Conservation (phyloP, 2,329 filamentous ascomycete genomes). For the Neonectria coccinea region DNA sequence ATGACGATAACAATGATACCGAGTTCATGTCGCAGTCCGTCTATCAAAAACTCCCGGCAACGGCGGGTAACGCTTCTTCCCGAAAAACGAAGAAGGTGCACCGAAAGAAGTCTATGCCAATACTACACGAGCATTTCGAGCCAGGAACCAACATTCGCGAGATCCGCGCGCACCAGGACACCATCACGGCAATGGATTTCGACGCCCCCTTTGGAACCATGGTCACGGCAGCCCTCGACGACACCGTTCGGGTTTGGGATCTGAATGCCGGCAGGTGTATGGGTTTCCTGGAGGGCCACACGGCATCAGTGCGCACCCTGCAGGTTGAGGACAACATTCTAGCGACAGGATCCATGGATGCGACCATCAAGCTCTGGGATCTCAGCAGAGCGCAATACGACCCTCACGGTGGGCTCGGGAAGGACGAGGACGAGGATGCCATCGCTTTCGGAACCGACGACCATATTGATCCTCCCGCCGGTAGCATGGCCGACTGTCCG, state of each 20-base stretch:
- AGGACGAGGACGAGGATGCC: conserved; percentile 72
- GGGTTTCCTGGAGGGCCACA: conserved; percentile 90
- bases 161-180: conserved; percentile 87
- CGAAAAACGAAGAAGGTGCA: conserved; percentile 65
- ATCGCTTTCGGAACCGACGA: conserved; percentile 80
- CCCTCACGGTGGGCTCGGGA: conserved; percentile 72
- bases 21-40: conserved; percentile 98
- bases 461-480: conserved; percentile 76
- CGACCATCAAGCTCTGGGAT: conserved; percentile 95
- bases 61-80: conserved; percentile 61
- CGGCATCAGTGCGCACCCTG: conserved; percentile 90
- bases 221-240: conserved; percentile 91
- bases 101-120: conserved; percentile 87
- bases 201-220: conserved; percentile 97
- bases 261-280: conserved; percentile 93
- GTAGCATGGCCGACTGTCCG: conserved; percentile 89
- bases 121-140: conserved; percentile 94
- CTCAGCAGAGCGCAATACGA: conserved; percentile 88
- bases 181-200: conserved; percentile 91
- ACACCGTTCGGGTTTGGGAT: conserved; percentile 96
- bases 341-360: conserved; percentile 93
- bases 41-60: conserved; percentile 86
- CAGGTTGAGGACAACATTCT: conserved; percentile 97
- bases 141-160: conserved; percentile 90
- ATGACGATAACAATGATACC: conserved; percentile 60